Base-by-base conservation (phyloP, 495 filamentous ascomycete genomes). In the Astrothelium macrocarpum region DNA sequence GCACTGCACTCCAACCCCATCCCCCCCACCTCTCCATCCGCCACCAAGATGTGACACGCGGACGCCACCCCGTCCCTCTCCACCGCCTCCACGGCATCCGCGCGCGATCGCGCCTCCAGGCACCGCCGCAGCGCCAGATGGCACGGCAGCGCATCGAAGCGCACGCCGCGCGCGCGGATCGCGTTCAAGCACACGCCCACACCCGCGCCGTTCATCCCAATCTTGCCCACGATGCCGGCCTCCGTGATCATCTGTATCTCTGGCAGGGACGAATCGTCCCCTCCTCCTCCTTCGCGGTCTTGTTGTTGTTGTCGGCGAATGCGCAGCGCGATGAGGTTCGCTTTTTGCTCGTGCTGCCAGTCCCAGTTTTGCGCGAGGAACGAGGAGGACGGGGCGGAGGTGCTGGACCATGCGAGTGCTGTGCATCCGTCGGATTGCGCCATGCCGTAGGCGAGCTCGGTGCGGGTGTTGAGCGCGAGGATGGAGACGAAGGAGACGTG, bases 161-260 rank as follows among this genome's bases (percentile, higher is more conserved):
- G 77, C 60, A 85, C 78, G 1, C 84, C 84, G 18, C 77, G 76
- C 1, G 84, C 85, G 49, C 79, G 78, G 62, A 89, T 84, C 2
- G 86, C 86, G 69, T 90, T 89, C 23, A 90, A 74, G 53, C 81
- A 84, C n/a, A 82, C 81, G 2, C 86, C 85, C 1, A 89, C 85
- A 1, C 85, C 84, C 0, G 74, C 71, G 16, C 74, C 75, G 67
- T 88, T 89, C 69, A 88, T 76, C 1, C 87, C 87, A 45, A 89
- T 88, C 68, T 90, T 90, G 23, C 85, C 85, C 23, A 89, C 81
- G n/a, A 89, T 82, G 0, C 87, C 87, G 20, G 85, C 87, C 74
- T 88, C 79, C 1, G 80, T 82, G 46, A 82, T 72, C 74, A 77
- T 78, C 9, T 77, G 73, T 45, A 84, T 80, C 2, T 69, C 76